These are phyloP conservation scores for Eustoma russellianum DNA, from an alignment of 257 asterid genomes.

Conservation along the genomic window DNA sequence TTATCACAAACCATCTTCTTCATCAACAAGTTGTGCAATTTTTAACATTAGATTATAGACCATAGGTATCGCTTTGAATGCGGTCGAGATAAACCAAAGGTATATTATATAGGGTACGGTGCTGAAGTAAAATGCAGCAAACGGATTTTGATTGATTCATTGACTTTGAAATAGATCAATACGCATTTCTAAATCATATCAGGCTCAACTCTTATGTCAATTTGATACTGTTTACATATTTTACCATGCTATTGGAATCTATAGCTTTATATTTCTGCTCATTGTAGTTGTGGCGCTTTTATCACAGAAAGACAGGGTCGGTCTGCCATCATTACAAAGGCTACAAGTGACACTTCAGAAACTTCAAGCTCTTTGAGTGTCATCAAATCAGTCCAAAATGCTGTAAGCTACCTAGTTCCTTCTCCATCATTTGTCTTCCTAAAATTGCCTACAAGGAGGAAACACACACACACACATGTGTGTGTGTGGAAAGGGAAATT, in stretches of 20 bases:
- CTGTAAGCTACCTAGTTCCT: constrained; percentile 41
- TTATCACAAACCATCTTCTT: too few species aligned
- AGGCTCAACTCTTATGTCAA: background rate
- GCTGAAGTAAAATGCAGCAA: background rate
- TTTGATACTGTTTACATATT: too few species aligned
- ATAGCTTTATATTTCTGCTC: background rate
- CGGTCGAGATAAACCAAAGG: too few species aligned
- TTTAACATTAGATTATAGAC: too few species aligned
- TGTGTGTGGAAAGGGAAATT: background rate
- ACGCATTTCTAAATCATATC: background rate
- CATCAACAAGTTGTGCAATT: too few species aligned
- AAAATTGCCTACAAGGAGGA: background rate
- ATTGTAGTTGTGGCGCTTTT: constrained; percentile 5
- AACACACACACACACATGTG: too few species aligned
- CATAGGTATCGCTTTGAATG: too few species aligned
- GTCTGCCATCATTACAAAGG: constrained; percentile 30
- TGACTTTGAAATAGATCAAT: background rate
- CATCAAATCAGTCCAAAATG: constrained; percentile 47
- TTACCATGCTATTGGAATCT: background rate
- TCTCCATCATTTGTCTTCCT: background rate
- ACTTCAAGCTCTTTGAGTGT: constrained; percentile 38
- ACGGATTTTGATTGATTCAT: background rate
- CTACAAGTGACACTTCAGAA: constrained; percentile 55
- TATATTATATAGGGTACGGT: too few species aligned
- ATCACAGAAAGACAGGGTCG: constrained; percentile 36